phyloP scores from a whole-genome alignment of 306 rosid genomes.

The Rubus parviflorus region DNA sequence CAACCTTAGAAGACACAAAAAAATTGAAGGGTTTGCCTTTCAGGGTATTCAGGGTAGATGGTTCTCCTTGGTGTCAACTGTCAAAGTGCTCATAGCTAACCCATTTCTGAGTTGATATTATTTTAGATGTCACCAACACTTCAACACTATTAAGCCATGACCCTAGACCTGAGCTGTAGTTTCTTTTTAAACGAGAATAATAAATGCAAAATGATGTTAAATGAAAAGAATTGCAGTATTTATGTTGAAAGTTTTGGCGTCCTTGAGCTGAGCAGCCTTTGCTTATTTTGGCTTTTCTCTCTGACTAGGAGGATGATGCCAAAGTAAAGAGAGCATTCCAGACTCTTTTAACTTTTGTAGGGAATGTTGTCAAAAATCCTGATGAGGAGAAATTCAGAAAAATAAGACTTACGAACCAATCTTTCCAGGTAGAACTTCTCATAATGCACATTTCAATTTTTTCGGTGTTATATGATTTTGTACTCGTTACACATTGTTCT shows the following conservation, averaged over 20 bases:
- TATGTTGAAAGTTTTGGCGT: not conserved
- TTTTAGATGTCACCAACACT: not conserved
- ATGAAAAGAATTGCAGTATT: constrained; percentile 7
- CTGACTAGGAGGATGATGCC: constrained; percentile 68
- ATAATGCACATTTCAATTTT: not conserved
- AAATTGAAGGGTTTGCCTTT: not conserved
- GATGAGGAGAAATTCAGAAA: constrained; percentile 91
- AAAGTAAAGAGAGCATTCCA: constrained; percentile 84
- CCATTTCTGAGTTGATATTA: not conserved
- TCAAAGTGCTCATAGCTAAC: not conserved
- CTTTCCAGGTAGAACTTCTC: constrained; percentile 67
- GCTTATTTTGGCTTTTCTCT: not conserved
- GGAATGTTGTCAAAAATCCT: constrained; percentile 76
- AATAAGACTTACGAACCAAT: constrained; percentile 69
- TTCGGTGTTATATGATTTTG: not conserved
- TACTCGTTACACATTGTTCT: not conserved
- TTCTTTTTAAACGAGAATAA: not conserved
- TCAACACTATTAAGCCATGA: not conserved
- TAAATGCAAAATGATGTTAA: not conserved
- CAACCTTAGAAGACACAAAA: not conserved
- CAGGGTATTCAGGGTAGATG: constrained; percentile 2
- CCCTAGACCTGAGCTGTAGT: not conserved
- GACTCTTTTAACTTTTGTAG: constrained; percentile 78
- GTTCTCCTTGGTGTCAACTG: not conserved
- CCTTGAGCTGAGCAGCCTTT: not conserved